Percentiles rank a stretch among this genome's conserved stretches.
Conservation (phyloP, 805 yeast genomes). For the Wilhelminamyces savonicus region DNA sequence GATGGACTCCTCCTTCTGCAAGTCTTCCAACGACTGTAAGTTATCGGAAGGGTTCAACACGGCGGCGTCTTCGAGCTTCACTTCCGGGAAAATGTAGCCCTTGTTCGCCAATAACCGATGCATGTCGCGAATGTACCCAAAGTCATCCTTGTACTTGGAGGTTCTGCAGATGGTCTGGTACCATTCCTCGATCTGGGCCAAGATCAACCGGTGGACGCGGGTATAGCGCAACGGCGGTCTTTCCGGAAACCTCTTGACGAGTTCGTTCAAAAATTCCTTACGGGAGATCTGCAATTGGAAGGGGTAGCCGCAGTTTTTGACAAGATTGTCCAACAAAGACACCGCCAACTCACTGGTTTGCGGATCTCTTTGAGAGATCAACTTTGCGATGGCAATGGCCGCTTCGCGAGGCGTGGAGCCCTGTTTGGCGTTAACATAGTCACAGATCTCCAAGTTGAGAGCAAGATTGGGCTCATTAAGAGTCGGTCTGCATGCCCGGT, state of each 20-base stretch:
- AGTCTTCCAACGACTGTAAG: slow-evolving; percentile 80
- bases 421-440: slow-evolving; percentile 85
- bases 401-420: slow-evolving; percentile 91
- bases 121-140: slow-evolving; percentile 93
- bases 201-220: slow-evolving; percentile 73
- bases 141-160: slow-evolving; percentile 83
- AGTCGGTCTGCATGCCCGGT: slow-evolving; percentile 83
- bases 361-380: slow-evolving; percentile 76
- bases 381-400: slow-evolving; percentile 74
- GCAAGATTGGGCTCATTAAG: slow-evolving; percentile 83
- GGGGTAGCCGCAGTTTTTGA: slow-evolving; percentile 97
- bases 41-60: slow-evolving; percentile 87
- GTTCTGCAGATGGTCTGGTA: slow-evolving; percentile 89
- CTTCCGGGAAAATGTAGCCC: slow-evolving; percentile 91
- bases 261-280: slow-evolving; percentile 88
- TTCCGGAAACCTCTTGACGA: slow-evolving; percentile 91
- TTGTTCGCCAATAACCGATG: slow-evolving; percentile 82
- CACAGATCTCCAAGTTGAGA: slow-evolving; percentile 87
- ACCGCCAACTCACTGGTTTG: slow-evolving; percentile 82
- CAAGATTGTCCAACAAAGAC: slow-evolving; percentile 79
- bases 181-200: slow-evolving; percentile 96
- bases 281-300: slow-evolving; percentile 91
- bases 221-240: slow-evolving; percentile 84
- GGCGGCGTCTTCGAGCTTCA: slow-evolving; percentile 84
- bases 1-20: slow-evolving; percentile 85